phyloP scores from a whole-genome alignment of 208 protist species.

The Leishmania amazonensis region DNA sequence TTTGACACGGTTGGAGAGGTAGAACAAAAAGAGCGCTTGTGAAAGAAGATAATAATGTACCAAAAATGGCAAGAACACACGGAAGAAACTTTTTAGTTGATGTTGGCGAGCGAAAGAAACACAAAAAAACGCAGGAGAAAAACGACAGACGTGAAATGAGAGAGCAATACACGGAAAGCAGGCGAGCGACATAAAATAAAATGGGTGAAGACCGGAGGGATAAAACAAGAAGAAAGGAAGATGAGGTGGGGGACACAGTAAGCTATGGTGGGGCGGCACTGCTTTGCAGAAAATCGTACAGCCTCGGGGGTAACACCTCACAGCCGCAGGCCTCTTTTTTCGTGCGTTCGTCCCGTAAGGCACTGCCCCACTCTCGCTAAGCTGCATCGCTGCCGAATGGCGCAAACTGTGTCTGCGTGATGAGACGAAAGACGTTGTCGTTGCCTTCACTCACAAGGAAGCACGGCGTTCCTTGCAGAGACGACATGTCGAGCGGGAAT shows the following conservation, averaged over 20 bases:
- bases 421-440: slow-evolving; percentile 41
- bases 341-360: neutral
- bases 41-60: neutral
- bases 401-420: slow-evolving; percentile 28
- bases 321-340: neutral
- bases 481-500: slow-evolving; percentile 24
- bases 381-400: slow-evolving; percentile 8
- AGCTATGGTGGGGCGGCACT: neutral
- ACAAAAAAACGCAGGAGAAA: neutral
- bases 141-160: neutral
- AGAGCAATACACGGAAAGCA: neutral
- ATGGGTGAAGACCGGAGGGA: neutral
- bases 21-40: neutral
- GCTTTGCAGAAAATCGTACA: neutral
- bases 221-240: slow-evolving; percentile 3
- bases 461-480: slow-evolving; percentile 23
- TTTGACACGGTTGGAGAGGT: neutral
- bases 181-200: neutral
- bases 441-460: slow-evolving; percentile 40
- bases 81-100: neutral
- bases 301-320: neutral
- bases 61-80: neutral
- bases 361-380: neutral
- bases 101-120: neutral
- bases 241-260: neutral